phyloP scores from a whole-genome alignment of 192 early-diverging fungal species.

The Podila horticola region DNA sequence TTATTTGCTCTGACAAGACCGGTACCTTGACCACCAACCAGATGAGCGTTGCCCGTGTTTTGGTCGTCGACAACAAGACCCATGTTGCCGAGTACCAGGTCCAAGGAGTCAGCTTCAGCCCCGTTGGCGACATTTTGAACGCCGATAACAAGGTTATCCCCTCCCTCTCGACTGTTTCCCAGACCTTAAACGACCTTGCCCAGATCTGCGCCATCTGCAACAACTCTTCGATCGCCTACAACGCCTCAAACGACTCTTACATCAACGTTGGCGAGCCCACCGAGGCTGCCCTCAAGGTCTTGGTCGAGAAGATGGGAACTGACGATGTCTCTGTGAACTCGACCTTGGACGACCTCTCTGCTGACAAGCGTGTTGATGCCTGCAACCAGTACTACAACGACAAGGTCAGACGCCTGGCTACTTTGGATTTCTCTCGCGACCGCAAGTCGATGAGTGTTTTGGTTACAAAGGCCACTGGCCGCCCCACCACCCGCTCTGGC shows the following conservation, averaged over 20 bases:
- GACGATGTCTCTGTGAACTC: constrained; percentile 75
- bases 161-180: constrained; percentile 63
- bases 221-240: constrained; percentile 86
- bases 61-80: constrained; percentile 62
- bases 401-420: constrained; percentile 63
- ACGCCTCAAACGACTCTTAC: constrained; percentile 72
- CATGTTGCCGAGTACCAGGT: constrained; percentile 78
- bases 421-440: constrained; percentile 95
- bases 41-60: constrained; percentile 86
- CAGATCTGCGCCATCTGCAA: constrained; percentile 92
- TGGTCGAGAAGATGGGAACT: constrained; percentile 94
- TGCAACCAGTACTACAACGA: constrained; percentile 79
- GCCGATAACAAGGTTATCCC: constrained; percentile 57
- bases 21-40: constrained; percentile 99
- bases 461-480: constrained; percentile 54
- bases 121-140: constrained; percentile 70
- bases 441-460: constrained; percentile 99
- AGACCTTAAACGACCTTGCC: constrained; percentile 76
- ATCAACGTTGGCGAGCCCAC: constrained; percentile 95
- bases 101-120: constrained; percentile 88
- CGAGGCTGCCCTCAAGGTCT: constrained; percentile 94
- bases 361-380: constrained; percentile 68
- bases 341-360: constrained; percentile 56
- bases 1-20: constrained; percentile 99
- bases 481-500: constrained; percentile 37